Conservation (phyloP, 2,329 filamentous ascomycete species). For the Ceratocystis eucalypticola region DNA sequence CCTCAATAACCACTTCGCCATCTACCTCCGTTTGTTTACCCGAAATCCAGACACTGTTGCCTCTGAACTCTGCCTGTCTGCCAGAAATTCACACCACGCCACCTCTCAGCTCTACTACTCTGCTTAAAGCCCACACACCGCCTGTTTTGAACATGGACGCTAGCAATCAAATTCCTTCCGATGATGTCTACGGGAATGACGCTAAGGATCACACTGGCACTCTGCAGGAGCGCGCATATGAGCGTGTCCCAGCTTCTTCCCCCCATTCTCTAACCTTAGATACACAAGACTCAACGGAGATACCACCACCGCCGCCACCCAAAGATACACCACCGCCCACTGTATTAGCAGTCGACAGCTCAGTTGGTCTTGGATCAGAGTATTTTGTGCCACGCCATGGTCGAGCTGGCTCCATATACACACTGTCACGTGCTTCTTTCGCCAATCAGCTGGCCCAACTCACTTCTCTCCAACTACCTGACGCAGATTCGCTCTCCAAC, state of each 20-base stretch:
- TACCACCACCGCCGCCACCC: slow-evolving; percentile 23
- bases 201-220: slow-evolving; percentile 47
- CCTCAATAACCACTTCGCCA: neutral
- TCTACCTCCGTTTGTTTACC: neutral
- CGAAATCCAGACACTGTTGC: neutral
- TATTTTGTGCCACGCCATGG: slow-evolving; percentile 57
- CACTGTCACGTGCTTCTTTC: slow-evolving; percentile 81
- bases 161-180: slow-evolving; percentile 60
- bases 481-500: slow-evolving; percentile 68
- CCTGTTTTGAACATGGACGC: slow-evolving; percentile 52
- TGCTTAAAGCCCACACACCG: slow-evolving; percentile 40
- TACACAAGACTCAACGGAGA: neutral
- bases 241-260: slow-evolving; percentile 34
- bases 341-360: neutral
- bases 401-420: slow-evolving; percentile 79
- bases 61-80: neutral
- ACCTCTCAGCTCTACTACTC: slow-evolving; percentile 23
- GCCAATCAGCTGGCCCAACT: slow-evolving; percentile 85
- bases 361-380: slow-evolving; percentile 8
- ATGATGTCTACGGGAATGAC: slow-evolving; percentile 55
- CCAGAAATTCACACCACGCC: neutral
- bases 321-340: slow-evolving; percentile 37
- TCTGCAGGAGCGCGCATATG: slow-evolving; percentile 41
- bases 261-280: slow-evolving; percentile 30
- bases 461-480: slow-evolving; percentile 77